These are phyloP conservation scores for Plasmodium reichenowi DNA, from an alignment of 169 alveolate species.

Conservation along the genomic window DNA sequence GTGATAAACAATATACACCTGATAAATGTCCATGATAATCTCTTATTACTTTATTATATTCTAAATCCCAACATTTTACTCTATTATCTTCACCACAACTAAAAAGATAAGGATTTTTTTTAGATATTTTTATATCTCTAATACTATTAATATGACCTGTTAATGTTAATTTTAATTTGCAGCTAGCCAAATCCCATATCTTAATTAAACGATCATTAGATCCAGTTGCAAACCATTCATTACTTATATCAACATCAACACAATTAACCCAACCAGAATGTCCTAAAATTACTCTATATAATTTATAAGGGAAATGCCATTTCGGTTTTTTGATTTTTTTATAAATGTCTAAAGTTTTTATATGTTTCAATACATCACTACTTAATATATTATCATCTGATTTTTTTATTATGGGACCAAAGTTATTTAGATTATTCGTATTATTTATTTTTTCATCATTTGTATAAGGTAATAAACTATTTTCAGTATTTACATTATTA, in stretches of 20 bases:
- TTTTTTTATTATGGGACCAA: constrained; percentile 62
- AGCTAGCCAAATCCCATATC: constrained; percentile 98
- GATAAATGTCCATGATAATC: constrained; percentile 98
- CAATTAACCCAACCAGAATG: constrained; percentile 99
- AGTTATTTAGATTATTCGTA: not conserved
- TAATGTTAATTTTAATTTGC: constrained; percentile 95
- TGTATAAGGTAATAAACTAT: constrained; percentile 26
- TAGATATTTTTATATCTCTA: constrained; percentile 94
- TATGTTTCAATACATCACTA: constrained; percentile 80
- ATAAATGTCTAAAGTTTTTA: constrained; percentile 78
- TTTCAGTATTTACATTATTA: not conserved
- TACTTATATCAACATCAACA: constrained; percentile 96
- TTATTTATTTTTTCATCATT: constrained; percentile 10
- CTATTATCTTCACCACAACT: constrained; percentile 98
- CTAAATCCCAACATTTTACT: constrained; percentile 99
- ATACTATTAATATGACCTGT: constrained; percentile 98
- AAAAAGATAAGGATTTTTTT: constrained; percentile 97
- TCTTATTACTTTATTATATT: constrained; percentile 96
- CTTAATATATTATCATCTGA: constrained; percentile 77
- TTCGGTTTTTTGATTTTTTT: constrained; percentile 83
- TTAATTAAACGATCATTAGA: constrained; percentile 97
- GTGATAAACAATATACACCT: constrained; percentile 95
- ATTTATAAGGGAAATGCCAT: constrained; percentile 98
- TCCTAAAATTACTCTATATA: constrained; percentile 96
- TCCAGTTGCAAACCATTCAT: constrained; percentile 97